Evolutionary conservation across 495 filamentous ascomycete genomes (phyloP).

Genomic region (Glonium stellatum): DNA sequence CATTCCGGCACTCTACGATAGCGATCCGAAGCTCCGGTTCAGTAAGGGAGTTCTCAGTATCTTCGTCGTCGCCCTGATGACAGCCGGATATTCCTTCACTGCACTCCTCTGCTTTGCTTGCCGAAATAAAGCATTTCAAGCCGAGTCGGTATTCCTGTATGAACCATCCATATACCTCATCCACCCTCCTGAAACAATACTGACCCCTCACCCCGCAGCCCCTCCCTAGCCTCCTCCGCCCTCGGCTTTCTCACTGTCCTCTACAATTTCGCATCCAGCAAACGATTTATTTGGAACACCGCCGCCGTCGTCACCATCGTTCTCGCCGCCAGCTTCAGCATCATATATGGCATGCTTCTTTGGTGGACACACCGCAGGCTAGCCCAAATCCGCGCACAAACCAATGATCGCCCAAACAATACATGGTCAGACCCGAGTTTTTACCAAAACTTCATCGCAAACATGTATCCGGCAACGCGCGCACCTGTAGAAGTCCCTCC

Average conservation of each 20-base stretch:
- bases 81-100: constrained; percentile 36
- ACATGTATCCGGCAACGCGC: constrained; percentile 25
- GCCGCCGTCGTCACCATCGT: constrained; percentile 30
- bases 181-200: background rate
- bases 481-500: constrained; percentile 11
- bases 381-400: constrained; percentile 11
- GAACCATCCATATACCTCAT: background rate
- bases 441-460: constrained; percentile 33
- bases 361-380: constrained; percentile 33
- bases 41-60: constrained; percentile 31
- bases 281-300: constrained; percentile 27
- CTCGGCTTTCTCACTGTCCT: constrained; percentile 36
- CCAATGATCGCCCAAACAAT: constrained; percentile 3
- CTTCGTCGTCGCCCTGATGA: constrained; percentile 34
- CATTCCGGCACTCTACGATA: constrained; percentile 34
- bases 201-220: constrained; percentile 10
- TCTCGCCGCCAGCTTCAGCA: constrained; percentile 26
- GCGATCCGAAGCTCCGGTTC: constrained; percentile 28
- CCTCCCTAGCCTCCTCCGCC: constrained; percentile 30
- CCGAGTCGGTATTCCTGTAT: constrained; percentile 35
- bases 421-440: constrained; percentile 22
- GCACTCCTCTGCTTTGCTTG: constrained; percentile 35
- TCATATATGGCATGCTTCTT: constrained; percentile 34
- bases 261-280: constrained; percentile 36
- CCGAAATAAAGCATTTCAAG: constrained; percentile 31